Evolutionary conservation across 2,329 filamentous ascomycete species (phyloP).

Genomic region (Aspergillus neotritici): DNA sequence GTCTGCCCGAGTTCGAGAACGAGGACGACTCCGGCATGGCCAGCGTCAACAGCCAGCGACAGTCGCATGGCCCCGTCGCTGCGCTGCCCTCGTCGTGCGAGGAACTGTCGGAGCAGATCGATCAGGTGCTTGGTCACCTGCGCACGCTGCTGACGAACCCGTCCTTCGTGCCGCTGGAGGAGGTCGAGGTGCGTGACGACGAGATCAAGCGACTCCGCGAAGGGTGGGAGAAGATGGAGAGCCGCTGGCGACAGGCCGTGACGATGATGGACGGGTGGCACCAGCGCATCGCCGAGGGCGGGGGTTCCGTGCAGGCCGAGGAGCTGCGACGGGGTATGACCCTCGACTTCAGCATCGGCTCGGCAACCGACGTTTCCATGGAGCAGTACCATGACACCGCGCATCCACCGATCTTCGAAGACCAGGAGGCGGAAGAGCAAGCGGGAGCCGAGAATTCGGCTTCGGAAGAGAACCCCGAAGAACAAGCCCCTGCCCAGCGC

Average conservation of each 20-base stretch:
- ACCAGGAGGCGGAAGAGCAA: slow-evolving; percentile 25
- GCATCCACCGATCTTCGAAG: slow-evolving; percentile 30
- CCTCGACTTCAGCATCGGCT: slow-evolving; percentile 34
- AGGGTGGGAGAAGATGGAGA: slow-evolving; percentile 92
- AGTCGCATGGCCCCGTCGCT: slow-evolving; percentile 28
- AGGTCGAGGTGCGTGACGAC: slow-evolving; percentile 85
- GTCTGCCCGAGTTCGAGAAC: slow-evolving; percentile 35
- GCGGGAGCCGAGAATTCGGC: slow-evolving; percentile 17
- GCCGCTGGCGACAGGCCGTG: slow-evolving; percentile 82
- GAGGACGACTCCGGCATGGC: slow-evolving; percentile 25
- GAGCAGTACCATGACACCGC: slow-evolving; percentile 18
- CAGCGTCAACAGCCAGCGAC: slow-evolving; percentile 19
- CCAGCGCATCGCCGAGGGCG: slow-evolving; percentile 58
- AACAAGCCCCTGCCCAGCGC: slow-evolving; percentile 1
- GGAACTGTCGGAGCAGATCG: slow-evolving; percentile 65
- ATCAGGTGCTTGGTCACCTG: slow-evolving; percentile 72
- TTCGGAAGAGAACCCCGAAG: slow-evolving; percentile 9
- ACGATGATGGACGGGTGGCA: slow-evolving; percentile 90
- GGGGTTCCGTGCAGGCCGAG: slow-evolving; percentile 38
- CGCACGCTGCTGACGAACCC: slow-evolving; percentile 84
- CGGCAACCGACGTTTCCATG: slow-evolving; percentile 13
- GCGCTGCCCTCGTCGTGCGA: slow-evolving; percentile 59
- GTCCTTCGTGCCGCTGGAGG: slow-evolving; percentile 91
- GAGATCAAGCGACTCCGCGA: slow-evolving; percentile 78
- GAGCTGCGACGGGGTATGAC: slow-evolving; percentile 40